Evolutionary conservation across 805 yeast species (phyloP).

Genomic region (Lachancea cidri): DNA sequence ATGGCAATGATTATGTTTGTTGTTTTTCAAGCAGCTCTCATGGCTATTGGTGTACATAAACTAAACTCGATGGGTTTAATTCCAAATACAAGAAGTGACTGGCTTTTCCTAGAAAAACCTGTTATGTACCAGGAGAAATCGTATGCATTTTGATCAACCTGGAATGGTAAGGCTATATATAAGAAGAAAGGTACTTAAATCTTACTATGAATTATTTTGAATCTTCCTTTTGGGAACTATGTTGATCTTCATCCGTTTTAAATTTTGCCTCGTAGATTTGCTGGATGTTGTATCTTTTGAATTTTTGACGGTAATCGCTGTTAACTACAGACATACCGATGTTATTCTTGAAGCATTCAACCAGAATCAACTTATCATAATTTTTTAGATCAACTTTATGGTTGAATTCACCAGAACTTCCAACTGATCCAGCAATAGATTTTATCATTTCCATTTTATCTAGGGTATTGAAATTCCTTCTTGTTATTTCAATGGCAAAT

Average conservation of each 20-base stretch:
- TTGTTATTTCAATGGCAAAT: slow-evolving; percentile 78
- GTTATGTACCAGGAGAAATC: slow-evolving; percentile 23
- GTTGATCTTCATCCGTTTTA: slow-evolving; percentile 5
- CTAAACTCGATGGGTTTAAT: slow-evolving; percentile 82
- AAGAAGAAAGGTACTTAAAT: too few species aligned
- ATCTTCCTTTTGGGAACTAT: neutral
- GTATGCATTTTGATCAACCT: slow-evolving; percentile 17
- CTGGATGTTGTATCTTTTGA: slow-evolving; percentile 72
- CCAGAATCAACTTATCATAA: slow-evolving; percentile 71
- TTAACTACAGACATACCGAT: slow-evolving; percentile 83
- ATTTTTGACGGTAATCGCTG: slow-evolving; percentile 45
- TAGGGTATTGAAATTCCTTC: slow-evolving; percentile 72
- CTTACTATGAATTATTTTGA: too few species aligned
- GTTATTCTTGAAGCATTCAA: slow-evolving; percentile 84
- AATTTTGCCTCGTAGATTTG: slow-evolving; percentile 56
- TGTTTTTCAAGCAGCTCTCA: slow-evolving; percentile 44
- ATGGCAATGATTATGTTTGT: slow-evolving; percentile 45
- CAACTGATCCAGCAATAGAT: slow-evolving; percentile 66
- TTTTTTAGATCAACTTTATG: slow-evolving; percentile 77
- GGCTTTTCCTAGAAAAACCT: slow-evolving; percentile 79
- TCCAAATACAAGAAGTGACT: slow-evolving; percentile 83
- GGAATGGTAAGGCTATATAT: too few species aligned
- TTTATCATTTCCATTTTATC: slow-evolving; percentile 70
- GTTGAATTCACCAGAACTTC: slow-evolving; percentile 48
- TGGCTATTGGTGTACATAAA: slow-evolving; percentile 80